A percentile compares a stretch with the other conserved stretches of the same genome.
phyloP scores from a whole-genome alignment of 2,329 filamentous ascomycete genomes.

The Xylariales sp. region DNA sequence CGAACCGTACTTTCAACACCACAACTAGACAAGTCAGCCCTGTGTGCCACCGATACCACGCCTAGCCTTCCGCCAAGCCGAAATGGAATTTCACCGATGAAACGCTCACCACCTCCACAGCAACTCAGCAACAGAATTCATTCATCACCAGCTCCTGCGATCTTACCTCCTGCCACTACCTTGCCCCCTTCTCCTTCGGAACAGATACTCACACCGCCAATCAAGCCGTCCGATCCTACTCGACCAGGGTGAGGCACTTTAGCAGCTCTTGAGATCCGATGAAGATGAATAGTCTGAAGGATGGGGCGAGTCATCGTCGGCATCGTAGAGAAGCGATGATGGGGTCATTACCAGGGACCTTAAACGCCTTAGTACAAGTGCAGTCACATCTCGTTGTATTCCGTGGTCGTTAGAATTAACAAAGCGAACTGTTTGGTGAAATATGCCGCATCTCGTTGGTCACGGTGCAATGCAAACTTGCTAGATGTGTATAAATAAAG shows the following conservation, averaged over 20 bases:
- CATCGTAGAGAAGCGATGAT: background rate
- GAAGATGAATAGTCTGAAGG: slow-evolving; percentile 1
- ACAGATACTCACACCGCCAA: slow-evolving; percentile 69
- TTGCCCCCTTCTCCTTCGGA: slow-evolving; percentile 68
- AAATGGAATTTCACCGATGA: slow-evolving; percentile 64
- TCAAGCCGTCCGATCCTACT: slow-evolving; percentile 61
- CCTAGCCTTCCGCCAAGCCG: slow-evolving; percentile 58
- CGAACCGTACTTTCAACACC: slow-evolving; percentile 48
- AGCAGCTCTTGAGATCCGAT: slow-evolving; percentile 36
- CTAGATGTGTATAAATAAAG: slow-evolving; percentile 4
- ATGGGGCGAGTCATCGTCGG: background rate
- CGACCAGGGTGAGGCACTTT: slow-evolving; percentile 45
- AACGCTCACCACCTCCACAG: slow-evolving; percentile 60
- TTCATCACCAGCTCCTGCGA: slow-evolving; percentile 53
- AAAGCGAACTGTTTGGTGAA: background rate
- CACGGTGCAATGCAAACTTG: background rate
- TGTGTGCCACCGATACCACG: slow-evolving; percentile 47
- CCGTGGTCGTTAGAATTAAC: background rate
- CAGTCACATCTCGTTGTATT: background rate
- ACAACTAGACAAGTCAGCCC: slow-evolving; percentile 49
- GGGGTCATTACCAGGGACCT: background rate
- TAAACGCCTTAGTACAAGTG: background rate
- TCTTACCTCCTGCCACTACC: slow-evolving; percentile 68
- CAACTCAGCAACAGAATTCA: slow-evolving; percentile 45
- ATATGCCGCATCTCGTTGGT: background rate